Base-by-base conservation (phyloP, 495 filamentous ascomycete species). In the Chaetomium cochliodes region DNA sequence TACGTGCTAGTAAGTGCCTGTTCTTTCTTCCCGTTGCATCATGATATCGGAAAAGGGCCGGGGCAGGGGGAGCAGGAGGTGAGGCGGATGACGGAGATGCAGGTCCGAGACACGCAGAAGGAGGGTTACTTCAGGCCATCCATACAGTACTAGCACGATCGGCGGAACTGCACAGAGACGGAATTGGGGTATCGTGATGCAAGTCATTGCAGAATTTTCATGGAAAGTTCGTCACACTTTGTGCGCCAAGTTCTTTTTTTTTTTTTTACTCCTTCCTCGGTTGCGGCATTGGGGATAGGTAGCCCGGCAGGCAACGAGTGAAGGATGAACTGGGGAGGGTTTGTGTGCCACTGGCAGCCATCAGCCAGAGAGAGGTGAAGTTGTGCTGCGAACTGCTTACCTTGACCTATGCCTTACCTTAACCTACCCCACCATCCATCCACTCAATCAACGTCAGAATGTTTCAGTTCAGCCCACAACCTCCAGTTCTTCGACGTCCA, bases 191-290 rank as follows among this genome's bases (percentile, higher is more conserved):
- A 52, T 52, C 20, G 23, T 15, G 23, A 52, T 26, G 49, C 49
- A 52, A 52, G 49, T 26, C 15, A 26, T 25, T 52, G 51, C 51
- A 30, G 46, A 50, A 33, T 30, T 54, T 54, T 54, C 22, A 12
- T 47, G 13, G n/a, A 37, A 37, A 47, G 44, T 47, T 22, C 44
- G 44, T 47, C 44, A 47, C 44, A 47, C 15, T 54, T 54, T 54
- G 26, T 54, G 51, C 51, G 51, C 51, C 3, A 54, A 52, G 23
- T 54, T 33, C 51, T 8, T 2, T 37, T 37, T 26, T 16, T 54
- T 54, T 33, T 26, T 8, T 2, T 37, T 37, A 26, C 26, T 54
- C 51, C 51, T 54, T 54, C 51, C 51, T 52, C 9, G 3, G 5
- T 4, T 15, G 25, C 26, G 8, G 50, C 25, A 20, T 54, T n/a